These are phyloP conservation scores for Phaseolus lunatus DNA, from an alignment of 306 rosid species.

Conservation along the genomic window DNA sequence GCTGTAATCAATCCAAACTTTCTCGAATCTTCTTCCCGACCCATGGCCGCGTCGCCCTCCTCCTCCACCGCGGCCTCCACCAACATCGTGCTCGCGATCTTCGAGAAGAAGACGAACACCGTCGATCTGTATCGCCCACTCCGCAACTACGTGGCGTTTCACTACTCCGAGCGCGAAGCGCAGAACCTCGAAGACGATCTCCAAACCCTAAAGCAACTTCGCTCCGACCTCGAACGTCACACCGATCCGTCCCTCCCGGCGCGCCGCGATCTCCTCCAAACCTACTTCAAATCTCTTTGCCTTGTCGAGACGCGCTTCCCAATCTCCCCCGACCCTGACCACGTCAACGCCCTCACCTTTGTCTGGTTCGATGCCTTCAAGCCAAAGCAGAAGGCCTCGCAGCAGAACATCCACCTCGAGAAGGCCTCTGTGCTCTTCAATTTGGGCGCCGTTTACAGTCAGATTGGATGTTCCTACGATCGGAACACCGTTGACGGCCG, in stretches of 20 bases:
- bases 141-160: slow-evolving; percentile 83
- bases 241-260: slow-evolving; percentile 84
- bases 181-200: slow-evolving; percentile 94
- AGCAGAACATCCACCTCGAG: slow-evolving; percentile 95
- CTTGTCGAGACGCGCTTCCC: slow-evolving; percentile 96
- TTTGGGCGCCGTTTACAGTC: slow-evolving; percentile 89
- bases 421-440: slow-evolving; percentile 89
- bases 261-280: slow-evolving; percentile 87
- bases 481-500: slow-evolving; percentile 86
- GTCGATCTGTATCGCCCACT: slow-evolving; percentile 86
- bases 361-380: slow-evolving; percentile 94
- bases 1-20: neutral
- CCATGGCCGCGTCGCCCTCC: slow-evolving; percentile 74
- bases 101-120: slow-evolving; percentile 82
- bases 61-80: slow-evolving; percentile 61
- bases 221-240: slow-evolving; percentile 85
- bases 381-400: slow-evolving; percentile 82
- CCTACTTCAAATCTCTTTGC: slow-evolving; percentile 82
- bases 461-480: slow-evolving; percentile 84
- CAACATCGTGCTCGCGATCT: slow-evolving; percentile 88
- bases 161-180: slow-evolving; percentile 98
- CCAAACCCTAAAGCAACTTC: slow-evolving; percentile 82
- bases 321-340: slow-evolving; percentile 84
- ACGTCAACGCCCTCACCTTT: slow-evolving; percentile 77
- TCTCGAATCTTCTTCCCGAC: neutral